These are phyloP conservation scores for Apiospora aurea DNA, from an alignment of 2,329 filamentous ascomycete species.

Conservation along the genomic window DNA sequence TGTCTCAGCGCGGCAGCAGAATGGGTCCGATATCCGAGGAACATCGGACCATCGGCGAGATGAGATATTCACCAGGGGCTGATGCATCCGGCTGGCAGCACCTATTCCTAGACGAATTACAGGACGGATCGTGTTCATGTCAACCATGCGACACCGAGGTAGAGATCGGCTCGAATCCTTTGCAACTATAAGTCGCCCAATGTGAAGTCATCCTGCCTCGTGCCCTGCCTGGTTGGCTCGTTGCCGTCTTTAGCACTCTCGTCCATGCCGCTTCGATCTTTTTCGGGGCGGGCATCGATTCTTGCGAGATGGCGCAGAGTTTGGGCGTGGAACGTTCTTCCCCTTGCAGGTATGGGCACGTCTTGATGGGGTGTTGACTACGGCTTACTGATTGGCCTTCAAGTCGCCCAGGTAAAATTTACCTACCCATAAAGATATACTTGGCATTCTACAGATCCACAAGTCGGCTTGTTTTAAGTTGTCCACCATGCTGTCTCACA, in stretches of 20 bases:
- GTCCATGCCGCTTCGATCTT: background rate
- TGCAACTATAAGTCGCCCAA: background rate
- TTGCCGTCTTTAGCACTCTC: background rate
- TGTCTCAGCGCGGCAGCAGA: background rate
- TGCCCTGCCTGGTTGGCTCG: background rate
- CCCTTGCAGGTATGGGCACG: background rate
- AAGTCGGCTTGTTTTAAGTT: background rate
- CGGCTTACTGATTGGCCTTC: background rate
- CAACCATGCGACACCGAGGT: constrained; percentile 1
- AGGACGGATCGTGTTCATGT: background rate
- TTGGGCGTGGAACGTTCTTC: background rate
- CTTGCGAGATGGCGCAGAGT: background rate
- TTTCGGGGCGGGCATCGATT: background rate
- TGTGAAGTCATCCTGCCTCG: background rate
- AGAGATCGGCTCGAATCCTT: constrained; percentile 12
- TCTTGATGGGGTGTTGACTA: background rate
- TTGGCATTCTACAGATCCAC: background rate
- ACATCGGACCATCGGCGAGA: constrained; percentile 9
- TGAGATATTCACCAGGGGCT: background rate
- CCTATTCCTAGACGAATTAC: background rate
- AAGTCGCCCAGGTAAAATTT: too few relatives aligned
- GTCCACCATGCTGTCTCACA: background rate
- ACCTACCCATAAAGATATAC: background rate
- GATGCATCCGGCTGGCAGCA: background rate
- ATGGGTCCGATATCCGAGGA: background rate